These are phyloP conservation scores for Botryotinia calthae DNA, from an alignment of 2,329 filamentous ascomycete genomes.

Conservation along the genomic window DNA sequence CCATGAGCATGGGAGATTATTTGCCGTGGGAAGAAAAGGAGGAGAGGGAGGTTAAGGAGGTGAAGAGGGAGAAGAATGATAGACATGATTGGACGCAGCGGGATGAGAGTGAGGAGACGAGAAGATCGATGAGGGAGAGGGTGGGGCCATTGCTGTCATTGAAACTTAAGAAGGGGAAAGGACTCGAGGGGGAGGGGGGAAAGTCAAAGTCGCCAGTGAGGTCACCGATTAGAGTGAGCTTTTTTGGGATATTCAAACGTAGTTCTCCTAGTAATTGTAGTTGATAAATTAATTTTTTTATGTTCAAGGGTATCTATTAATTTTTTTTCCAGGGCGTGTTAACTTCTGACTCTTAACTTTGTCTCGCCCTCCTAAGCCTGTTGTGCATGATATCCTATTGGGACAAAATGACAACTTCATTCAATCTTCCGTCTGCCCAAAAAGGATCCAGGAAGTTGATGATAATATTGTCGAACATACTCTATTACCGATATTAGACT, in stretches of 20 bases:
- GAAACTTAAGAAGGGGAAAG: constrained; percentile 41
- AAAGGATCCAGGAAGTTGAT: background rate
- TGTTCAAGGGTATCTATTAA: constrained; percentile 10
- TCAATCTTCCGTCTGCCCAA: background rate
- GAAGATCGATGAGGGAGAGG: constrained; percentile 29
- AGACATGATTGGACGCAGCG: constrained; percentile 56
- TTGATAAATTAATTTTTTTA: background rate
- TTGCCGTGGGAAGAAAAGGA: constrained; percentile 29
- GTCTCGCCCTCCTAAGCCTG: background rate
- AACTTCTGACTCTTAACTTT: background rate
- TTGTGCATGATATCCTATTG: background rate
- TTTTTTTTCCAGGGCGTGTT: background rate
- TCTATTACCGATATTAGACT: background rate
- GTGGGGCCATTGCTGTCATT: constrained; percentile 43
- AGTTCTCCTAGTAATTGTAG: constrained; percentile 32
- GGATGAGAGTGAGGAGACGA: constrained; percentile 44
- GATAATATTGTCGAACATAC: too few relatives aligned
- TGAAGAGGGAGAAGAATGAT: constrained; percentile 24
- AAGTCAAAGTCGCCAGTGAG: background rate
- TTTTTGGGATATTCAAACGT: constrained; percentile 35
- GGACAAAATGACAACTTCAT: background rate
- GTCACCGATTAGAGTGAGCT: constrained; percentile 25
- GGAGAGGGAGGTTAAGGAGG: background rate
- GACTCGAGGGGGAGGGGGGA: constrained; percentile 16
- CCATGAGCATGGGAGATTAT: constrained; percentile 32